Evolutionary conservation across 139 green algal genomes (phyloP).

Genomic region (Monoraphidium neglectum): DNA sequence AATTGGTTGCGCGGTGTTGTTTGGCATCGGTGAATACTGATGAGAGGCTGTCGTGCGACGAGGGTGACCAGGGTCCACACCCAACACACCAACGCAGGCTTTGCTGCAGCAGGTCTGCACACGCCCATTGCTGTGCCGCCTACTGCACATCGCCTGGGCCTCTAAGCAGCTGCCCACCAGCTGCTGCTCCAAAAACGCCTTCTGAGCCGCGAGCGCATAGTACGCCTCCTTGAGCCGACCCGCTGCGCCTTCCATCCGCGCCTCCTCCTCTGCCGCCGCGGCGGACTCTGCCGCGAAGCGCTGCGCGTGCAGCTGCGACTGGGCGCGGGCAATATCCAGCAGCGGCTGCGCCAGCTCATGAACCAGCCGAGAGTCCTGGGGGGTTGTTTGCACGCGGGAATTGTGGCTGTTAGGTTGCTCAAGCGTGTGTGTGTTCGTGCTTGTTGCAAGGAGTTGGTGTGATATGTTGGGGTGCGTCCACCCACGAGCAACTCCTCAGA

Average conservation of each 20-base stretch:
- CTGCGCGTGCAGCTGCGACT: slow-evolving; percentile 17
- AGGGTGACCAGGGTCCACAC: no score
- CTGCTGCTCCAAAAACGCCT: background rate
- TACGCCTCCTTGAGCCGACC: background rate
- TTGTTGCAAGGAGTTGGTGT: no score
- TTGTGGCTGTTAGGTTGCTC: no score
- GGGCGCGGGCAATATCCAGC: slow-evolving; percentile 1
- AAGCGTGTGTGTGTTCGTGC: no score
- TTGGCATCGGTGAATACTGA: no score
- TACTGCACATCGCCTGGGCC: background rate
- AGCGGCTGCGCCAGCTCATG: slow-evolving; percentile 6
- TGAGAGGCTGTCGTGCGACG: no score
- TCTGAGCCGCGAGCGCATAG: slow-evolving; percentile 16
- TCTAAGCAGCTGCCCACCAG: background rate
- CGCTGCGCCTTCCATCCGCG: slow-evolving; percentile 6
- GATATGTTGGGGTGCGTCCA: no score
- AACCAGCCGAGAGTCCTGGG: slow-evolving; percentile 11
- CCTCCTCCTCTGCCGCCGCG: background rate
- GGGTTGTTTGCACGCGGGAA: no score
- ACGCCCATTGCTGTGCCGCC: background rate
- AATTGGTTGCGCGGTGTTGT: no score
- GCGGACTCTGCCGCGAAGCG: background rate
- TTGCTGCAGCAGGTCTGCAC: background rate
- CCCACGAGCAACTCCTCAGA: background rate
- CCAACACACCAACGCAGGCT: no score